Evolutionary conservation across 805 yeast genomes (phyloP).

Genomic region (Lachancea meyersii): DNA sequence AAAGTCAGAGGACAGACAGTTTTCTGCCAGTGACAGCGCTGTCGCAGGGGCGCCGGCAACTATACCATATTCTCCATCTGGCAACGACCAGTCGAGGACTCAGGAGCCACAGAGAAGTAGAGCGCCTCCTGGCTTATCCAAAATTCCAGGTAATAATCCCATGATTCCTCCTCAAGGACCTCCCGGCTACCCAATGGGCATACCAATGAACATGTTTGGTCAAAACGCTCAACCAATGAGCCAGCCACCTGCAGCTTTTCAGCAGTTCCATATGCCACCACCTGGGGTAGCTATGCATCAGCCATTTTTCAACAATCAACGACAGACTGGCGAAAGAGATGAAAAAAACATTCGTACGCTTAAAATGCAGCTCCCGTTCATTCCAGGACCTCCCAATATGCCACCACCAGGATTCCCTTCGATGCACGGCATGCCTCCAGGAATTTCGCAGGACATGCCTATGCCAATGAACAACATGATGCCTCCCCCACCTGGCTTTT

Average conservation of each 20-base stretch:
- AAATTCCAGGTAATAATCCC: constrained; percentile 1
- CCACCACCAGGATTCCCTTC: constrained; percentile 31
- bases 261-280: constrained; percentile 13
- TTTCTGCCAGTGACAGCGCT: neutral
- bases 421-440: constrained; percentile 24
- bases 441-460: constrained; percentile 18
- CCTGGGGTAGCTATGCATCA: constrained; percentile 13
- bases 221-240: constrained; percentile 8
- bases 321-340: constrained; percentile 5
- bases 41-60: neutral
- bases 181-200: constrained; percentile 19
- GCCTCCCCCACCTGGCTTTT: constrained; percentile 21
- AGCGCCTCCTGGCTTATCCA: constrained; percentile 9
- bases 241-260: constrained; percentile 18
- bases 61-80: constrained; percentile 12
- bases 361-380: constrained; percentile 19
- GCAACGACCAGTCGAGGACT: neutral
- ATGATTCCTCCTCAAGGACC: constrained; percentile 1
- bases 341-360: constrained; percentile 6
- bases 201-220: constrained; percentile 21
- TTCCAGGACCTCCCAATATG: constrained; percentile 20
- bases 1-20: neutral
- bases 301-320: constrained; percentile 5
- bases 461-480: constrained; percentile 22
- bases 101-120: constrained; percentile 2